Percentiles rank a stretch among this genome's conserved stretches.
Conservation (phyloP, 257 asterid genomes). For the Rhazya stricta region DNA sequence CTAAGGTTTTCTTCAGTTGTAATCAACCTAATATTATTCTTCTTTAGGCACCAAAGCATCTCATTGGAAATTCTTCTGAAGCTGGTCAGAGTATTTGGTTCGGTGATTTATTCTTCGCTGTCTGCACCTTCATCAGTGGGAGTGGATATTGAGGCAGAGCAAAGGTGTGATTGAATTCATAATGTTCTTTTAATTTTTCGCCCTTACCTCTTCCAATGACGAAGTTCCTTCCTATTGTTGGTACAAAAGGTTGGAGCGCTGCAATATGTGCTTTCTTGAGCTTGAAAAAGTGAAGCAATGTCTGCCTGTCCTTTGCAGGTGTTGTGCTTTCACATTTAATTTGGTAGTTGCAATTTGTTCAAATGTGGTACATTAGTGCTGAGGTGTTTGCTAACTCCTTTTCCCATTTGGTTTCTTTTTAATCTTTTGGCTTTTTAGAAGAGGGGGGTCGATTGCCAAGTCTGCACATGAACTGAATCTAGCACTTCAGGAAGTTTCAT, state of each 20-base stretch:
- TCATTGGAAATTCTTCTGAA: constrained; percentile 79
- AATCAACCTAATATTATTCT: constrained; percentile 17
- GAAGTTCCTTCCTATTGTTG: constrained; percentile 21
- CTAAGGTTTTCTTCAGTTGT: constrained; percentile 2
- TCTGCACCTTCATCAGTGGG: constrained; percentile 91
- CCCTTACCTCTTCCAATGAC: constrained; percentile 15
- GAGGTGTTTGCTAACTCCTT: neutral
- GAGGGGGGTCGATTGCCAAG: constrained; percentile 90
- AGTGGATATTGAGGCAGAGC: constrained; percentile 96
- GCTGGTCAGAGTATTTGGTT: constrained; percentile 90
- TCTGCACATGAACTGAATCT: constrained; percentile 80
- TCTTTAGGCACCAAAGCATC: constrained; percentile 76
- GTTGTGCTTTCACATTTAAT: constrained; percentile 14
- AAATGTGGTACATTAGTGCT: neutral
- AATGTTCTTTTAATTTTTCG: neutral
- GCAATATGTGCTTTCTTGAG: constrained; percentile 79
- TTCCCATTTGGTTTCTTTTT: neutral
- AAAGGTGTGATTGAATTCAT: constrained; percentile 42
- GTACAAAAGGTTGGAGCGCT: constrained; percentile 77
- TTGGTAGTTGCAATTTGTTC: constrained; percentile 11
- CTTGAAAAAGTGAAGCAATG: constrained; percentile 77
- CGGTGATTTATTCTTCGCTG: constrained; percentile 71
- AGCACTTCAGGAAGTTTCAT: constrained; percentile 76
- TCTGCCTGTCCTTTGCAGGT: constrained; percentile 77
- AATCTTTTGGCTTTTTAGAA: constrained; percentile 39